These are phyloP conservation scores for Cordyceps cateniannulata DNA, from an alignment of 2,329 filamentous ascomycete genomes.

Conservation along the genomic window DNA sequence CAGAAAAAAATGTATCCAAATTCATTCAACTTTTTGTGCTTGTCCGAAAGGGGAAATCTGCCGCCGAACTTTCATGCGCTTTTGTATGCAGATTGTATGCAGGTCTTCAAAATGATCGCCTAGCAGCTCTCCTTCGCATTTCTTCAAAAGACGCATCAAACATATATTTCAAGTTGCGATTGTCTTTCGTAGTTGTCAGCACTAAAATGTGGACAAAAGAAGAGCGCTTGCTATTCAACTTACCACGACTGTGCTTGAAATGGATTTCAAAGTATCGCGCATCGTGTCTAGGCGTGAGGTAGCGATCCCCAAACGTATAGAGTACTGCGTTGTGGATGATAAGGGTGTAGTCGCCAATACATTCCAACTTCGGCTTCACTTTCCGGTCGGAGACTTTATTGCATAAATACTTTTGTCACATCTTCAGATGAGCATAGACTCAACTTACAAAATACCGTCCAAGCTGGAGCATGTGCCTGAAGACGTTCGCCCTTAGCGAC, in stretches of 20 bases:
- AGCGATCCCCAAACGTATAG: constrained; percentile 8
- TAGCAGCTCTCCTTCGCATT: neutral
- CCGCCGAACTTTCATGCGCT: neutral
- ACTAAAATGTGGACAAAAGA: neutral
- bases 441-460: constrained; percentile 12
- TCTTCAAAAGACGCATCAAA: neutral
- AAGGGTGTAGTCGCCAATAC: neutral
- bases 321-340: neutral
- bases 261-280: neutral
- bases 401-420: neutral
- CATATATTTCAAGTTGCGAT: neutral
- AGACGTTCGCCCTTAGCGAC: neutral
- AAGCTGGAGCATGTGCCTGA: constrained; percentile 4
- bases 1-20: neutral
- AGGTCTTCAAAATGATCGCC: too few relatives aligned
- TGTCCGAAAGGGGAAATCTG: neutral
- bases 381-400: neutral
- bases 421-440: neutral
- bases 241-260: neutral
- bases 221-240: neutral
- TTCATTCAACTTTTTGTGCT: neutral
- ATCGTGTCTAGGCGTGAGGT: neutral
- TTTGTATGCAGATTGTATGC: neutral
- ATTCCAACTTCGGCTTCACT: neutral
- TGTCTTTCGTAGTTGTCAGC: neutral